Percentiles rank a stretch among this genome's conserved stretches.
These are phyloP conservation scores for Phytopythium montanum DNA, from an alignment of 352 stramenopile genomes.

Conservation along the genomic window DNA sequence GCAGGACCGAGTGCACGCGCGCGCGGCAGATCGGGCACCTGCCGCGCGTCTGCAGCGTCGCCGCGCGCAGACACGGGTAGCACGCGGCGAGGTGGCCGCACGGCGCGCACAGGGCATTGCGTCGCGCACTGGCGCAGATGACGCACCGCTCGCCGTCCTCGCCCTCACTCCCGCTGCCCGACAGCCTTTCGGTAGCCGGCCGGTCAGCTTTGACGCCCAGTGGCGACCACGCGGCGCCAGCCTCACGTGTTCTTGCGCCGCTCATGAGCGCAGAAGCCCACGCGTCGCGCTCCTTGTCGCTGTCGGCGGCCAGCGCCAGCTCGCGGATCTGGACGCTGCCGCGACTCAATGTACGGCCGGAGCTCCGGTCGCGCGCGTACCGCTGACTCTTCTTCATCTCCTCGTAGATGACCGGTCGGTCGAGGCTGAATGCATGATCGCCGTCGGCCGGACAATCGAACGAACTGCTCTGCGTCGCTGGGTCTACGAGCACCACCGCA, in stretches of 20 bases:
- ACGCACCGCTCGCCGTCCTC: conserved; percentile 32
- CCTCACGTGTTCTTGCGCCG: background rate
- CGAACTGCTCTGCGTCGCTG: background rate
- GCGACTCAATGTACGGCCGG: conserved; percentile 34
- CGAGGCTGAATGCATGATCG: conserved; percentile 26
- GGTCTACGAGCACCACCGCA: conserved; percentile 7
- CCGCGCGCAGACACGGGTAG: conserved; percentile 33
- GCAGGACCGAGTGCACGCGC: conserved; percentile 32
- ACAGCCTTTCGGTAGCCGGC: background rate
- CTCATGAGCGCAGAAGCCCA: background rate
- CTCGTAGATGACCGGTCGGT: conserved; percentile 33
- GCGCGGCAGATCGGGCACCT: conserved; percentile 45
- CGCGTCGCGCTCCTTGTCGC: conserved; percentile 6
- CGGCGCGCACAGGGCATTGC: conserved; percentile 58
- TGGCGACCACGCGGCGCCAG: background rate
- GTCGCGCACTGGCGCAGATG: conserved; percentile 50
- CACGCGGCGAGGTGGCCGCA: conserved; percentile 65
- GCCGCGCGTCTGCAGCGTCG: conserved; percentile 19
- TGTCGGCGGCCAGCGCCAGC: conserved; percentile 37
- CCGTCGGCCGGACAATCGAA: background rate
- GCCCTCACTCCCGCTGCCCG: background rate
- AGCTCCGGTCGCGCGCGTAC: conserved; percentile 32
- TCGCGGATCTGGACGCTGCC: conserved; percentile 28
- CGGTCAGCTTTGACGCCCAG: background rate
- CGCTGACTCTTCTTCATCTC: conserved; percentile 22